Percentiles rank a stretch among this genome's conserved stretches.
Conservation (phyloP, 495 filamentous ascomycete species). For the Penicillium dipodomyicola region DNA sequence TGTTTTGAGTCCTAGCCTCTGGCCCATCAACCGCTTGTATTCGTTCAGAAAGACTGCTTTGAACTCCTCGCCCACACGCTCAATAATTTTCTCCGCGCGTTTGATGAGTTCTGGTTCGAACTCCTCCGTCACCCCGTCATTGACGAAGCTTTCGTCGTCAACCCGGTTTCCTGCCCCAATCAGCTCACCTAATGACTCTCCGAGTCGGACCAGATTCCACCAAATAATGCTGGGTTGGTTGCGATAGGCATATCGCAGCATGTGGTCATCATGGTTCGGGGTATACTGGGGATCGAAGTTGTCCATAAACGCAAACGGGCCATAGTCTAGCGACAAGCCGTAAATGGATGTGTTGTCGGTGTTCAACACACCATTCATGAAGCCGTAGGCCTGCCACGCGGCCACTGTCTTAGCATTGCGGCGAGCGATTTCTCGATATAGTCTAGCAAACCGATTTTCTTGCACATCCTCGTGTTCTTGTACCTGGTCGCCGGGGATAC, state of each 20-base stretch:
- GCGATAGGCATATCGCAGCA: conserved; percentile 82
- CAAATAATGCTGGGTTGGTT: conserved; percentile 96
- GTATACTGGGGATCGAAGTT: conserved; percentile 93
- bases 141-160: conserved; percentile 67
- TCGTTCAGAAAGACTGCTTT: conserved; percentile 79
- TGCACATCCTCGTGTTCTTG: conserved; percentile 62
- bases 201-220: conserved; percentile 96
- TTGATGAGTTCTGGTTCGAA: conserved; percentile 65
- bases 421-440: conserved; percentile 84
- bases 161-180: conserved; percentile 68
- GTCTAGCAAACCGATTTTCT: conserved; percentile 80
- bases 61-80: conserved; percentile 75
- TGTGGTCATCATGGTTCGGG: conserved; percentile 92
- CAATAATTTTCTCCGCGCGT: conserved; percentile 79
- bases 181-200: conserved; percentile 86
- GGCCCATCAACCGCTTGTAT: conserved; percentile 79
- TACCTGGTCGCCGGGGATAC: conserved; percentile 53
- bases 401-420: conserved; percentile 88
- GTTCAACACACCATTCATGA: conserved; percentile 96
- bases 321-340: conserved; percentile 87
- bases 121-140: conserved; percentile 67
- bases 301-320: conserved; percentile 95
- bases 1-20: conserved; percentile 69
- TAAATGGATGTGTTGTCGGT: conserved; percentile 94
- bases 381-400: conserved; percentile 93